Evolutionary conservation across 768 basidiomycete species (phyloP).

Genomic region (Chlorophyllum brunneum): DNA sequence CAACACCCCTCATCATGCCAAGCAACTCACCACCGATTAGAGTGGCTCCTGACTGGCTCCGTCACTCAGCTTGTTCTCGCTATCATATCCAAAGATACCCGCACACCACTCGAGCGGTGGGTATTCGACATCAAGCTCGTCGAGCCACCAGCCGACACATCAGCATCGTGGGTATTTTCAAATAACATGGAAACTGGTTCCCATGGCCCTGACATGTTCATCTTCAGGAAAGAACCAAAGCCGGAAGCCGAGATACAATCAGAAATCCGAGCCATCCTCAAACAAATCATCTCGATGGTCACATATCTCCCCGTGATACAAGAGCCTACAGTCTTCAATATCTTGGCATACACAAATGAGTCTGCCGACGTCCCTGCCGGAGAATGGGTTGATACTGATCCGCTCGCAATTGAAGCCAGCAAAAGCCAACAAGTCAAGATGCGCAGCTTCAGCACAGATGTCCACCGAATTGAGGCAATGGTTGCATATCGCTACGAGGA

Average conservation of each 20-base stretch:
- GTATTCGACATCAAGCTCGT: conserved; percentile 93
- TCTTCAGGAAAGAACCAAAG: conserved; percentile 50
- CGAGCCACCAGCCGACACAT: conserved; percentile 50
- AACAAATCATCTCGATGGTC: conserved; percentile 96
- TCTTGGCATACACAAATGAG: conserved; percentile 90
- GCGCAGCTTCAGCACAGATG: conserved; percentile 94
- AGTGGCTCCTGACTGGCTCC: conserved; percentile 90
- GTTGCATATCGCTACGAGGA: conserved; percentile 95
- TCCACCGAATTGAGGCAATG: conserved; percentile 97
- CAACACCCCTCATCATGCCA: neutral
- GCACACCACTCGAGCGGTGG: conserved; percentile 93
- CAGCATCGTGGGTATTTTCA: conserved; percentile 42
- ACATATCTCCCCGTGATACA: conserved; percentile 96
- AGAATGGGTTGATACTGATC: conserved; percentile 96
- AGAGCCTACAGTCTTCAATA: conserved; percentile 95
- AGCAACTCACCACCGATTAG: conserved; percentile 34
- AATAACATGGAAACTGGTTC: neutral
- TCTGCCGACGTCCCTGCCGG: conserved; percentile 89
- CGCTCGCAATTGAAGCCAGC: conserved; percentile 86
- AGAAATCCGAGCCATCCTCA: conserved; percentile 96
- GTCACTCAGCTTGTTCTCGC: conserved; percentile 94
- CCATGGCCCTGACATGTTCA: neutral
- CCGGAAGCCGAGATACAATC: conserved; percentile 90
- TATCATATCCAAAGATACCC: conserved; percentile 92
- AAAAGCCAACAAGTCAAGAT: conserved; percentile 94